Percentiles rank a stretch among this genome's conserved stretches.
These are phyloP conservation scores for Phialophora verrucosa DNA, from an alignment of 2,329 filamentous ascomycete genomes.

Conservation along the genomic window DNA sequence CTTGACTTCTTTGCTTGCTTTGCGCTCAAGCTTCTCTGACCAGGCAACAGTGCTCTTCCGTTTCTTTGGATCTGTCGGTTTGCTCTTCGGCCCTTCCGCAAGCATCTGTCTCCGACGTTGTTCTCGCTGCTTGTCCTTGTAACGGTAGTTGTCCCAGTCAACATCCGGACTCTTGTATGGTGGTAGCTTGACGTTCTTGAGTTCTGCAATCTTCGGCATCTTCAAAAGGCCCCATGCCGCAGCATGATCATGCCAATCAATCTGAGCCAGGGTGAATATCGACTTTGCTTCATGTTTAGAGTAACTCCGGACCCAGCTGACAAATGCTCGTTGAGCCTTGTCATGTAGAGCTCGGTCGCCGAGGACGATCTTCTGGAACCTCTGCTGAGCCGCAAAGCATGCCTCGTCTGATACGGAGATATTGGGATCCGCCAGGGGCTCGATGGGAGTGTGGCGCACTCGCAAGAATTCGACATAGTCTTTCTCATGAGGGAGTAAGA, in stretches of 20 bases:
- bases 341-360: constrained; percentile 75
- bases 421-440: constrained; percentile 62
- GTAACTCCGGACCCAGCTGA: constrained; percentile 91
- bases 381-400: constrained; percentile 62
- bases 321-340: constrained; percentile 88
- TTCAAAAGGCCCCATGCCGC: constrained; percentile 84
- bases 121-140: constrained; percentile 74
- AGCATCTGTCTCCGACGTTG: constrained; percentile 66
- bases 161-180: constrained; percentile 66
- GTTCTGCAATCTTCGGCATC: constrained; percentile 92
- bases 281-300: constrained; percentile 87
- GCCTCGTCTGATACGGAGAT: constrained; percentile 66
- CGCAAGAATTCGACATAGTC: constrained; percentile 88
- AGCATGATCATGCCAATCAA: constrained; percentile 84
- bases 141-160: constrained; percentile 71
- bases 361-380: constrained; percentile 63
- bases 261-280: constrained; percentile 81
- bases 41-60: constrained; percentile 69
- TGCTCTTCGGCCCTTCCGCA: constrained; percentile 43
- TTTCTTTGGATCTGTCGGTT: constrained; percentile 47
- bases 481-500: constrained; percentile 87
- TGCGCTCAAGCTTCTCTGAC: constrained; percentile 72
- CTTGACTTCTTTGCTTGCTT: constrained; percentile 65
- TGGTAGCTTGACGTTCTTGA: constrained; percentile 74
- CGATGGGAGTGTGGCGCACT: constrained; percentile 83